Evolutionary conservation across 1,284 basidiomycete species (phyloP).

Genomic region (Ceratobasidium theobromae): DNA sequence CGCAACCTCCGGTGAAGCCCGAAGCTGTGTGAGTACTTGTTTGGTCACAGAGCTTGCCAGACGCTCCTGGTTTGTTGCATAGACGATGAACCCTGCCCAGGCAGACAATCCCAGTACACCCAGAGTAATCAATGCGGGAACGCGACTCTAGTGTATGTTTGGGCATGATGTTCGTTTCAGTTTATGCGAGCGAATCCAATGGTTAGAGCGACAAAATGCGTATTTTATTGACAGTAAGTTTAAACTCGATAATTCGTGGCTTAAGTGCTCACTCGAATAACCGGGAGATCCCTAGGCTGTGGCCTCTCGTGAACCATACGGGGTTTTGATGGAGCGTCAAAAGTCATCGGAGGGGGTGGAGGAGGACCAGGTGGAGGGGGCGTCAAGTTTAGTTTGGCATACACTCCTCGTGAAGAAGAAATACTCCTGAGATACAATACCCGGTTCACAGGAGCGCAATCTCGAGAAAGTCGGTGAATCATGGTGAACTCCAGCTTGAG

Average conservation of each 20-base stretch:
- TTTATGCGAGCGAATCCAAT: too few relatives aligned
- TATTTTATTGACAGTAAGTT: neutral
- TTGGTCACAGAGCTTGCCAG: slow-evolving; percentile 38
- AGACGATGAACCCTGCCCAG: slow-evolving; percentile 39
- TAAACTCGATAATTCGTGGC: neutral
- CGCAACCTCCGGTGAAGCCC: slow-evolving; percentile 32
- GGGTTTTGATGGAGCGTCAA: slow-evolving; percentile 28
- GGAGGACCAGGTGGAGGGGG: slow-evolving; percentile 25
- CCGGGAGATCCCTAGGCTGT: slow-evolving; percentile 32
- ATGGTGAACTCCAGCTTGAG: neutral
- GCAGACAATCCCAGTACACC: slow-evolving; percentile 36
- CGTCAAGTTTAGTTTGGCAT: slow-evolving; percentile 16
- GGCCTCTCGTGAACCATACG: slow-evolving; percentile 33
- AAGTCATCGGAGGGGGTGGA: slow-evolving; percentile 20
- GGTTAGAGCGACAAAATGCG: neutral
- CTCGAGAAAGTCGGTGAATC: neutral
- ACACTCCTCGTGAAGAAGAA: neutral
- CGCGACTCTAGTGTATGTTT: slow-evolving; percentile 34
- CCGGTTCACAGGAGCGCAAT: neutral
- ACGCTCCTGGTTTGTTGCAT: slow-evolving; percentile 39
- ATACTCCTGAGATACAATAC: neutral
- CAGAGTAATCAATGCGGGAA: slow-evolving; percentile 35
- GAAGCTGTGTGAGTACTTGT: slow-evolving; percentile 36
- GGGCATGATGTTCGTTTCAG: neutral
- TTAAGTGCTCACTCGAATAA: slow-evolving; percentile 29